phyloP scores from a whole-genome alignment of 2,329 filamentous ascomycete genomes.

The Triangularia verruculosa region DNA sequence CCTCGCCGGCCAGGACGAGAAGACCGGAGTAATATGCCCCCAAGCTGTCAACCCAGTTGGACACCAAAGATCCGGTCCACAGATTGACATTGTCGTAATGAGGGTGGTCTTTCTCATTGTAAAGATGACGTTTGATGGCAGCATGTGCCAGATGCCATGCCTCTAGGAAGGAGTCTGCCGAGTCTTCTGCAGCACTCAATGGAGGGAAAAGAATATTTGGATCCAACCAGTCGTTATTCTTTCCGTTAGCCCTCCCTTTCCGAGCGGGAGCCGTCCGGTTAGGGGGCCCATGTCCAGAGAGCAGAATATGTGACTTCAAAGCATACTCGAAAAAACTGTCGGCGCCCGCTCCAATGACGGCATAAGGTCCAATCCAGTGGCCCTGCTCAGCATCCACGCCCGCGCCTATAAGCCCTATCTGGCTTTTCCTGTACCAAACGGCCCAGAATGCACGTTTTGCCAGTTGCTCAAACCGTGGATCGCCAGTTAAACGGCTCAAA shows the following conservation, averaged over 20 bases:
- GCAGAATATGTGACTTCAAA: constrained; percentile 85
- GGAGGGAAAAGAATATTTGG: constrained; percentile 62
- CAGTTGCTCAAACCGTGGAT: constrained; percentile 81
- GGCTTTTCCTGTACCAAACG: constrained; percentile 85
- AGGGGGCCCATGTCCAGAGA: constrained; percentile 69
- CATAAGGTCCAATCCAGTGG: constrained; percentile 80
- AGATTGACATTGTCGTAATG: constrained; percentile 92
- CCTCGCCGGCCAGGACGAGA: constrained; percentile 77
- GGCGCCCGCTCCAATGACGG: constrained; percentile 94
- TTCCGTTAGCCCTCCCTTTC: background rate
- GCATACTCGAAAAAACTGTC: constrained; percentile 99
- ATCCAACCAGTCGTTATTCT: constrained; percentile 49
- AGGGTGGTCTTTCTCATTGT: constrained; percentile 77
- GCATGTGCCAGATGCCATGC: constrained; percentile 84
- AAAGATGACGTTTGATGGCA: constrained; percentile 87
- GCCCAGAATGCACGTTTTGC: constrained; percentile 95
- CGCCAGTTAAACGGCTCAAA: constrained; percentile 81
- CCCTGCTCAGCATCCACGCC: constrained; percentile 88
- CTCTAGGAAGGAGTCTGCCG: constrained; percentile 72
- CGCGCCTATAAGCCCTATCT: constrained; percentile 82
- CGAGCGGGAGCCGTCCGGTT: constrained; percentile 42
- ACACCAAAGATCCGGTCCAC: constrained; percentile 79
- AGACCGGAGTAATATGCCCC: constrained; percentile 94
- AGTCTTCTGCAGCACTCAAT: constrained; percentile 63
- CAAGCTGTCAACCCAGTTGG: constrained; percentile 94